These are phyloP conservation scores for Lachnellula arida DNA, from an alignment of 2,329 filamentous ascomycete species.

Conservation along the genomic window DNA sequence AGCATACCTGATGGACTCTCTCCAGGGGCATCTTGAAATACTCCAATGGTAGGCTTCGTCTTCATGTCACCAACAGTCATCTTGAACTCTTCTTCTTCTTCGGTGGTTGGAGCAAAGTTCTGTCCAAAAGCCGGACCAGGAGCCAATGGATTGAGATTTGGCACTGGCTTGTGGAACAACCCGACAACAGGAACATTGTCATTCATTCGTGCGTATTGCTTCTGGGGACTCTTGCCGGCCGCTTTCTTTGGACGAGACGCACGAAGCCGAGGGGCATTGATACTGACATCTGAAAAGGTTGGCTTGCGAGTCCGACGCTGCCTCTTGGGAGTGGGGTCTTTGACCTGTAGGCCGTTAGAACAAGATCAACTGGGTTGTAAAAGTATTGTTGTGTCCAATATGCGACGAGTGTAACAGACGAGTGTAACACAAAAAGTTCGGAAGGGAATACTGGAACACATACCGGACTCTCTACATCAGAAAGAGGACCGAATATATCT, in stretches of 20 bases:
- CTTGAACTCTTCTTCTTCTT: slow-evolving; percentile 31
- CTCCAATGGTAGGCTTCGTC: slow-evolving; percentile 26
- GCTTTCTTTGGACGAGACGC: slow-evolving; percentile 14
- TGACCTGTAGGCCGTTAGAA: slow-evolving; percentile 15
- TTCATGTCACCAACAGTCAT: slow-evolving; percentile 25
- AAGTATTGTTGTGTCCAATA: not conserved
- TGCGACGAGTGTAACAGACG: not conserved
- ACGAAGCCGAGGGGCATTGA: slow-evolving; percentile 24
- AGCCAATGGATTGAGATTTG: slow-evolving; percentile 23
- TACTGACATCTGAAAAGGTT: slow-evolving; percentile 19
- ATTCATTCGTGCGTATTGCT: slow-evolving; percentile 11
- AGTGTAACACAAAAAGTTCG: too few species aligned
- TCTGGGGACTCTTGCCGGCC: slow-evolving; percentile 12
- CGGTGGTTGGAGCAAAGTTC: slow-evolving; percentile 21
- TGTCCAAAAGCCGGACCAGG: slow-evolving; percentile 9
- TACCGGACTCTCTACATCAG: slow-evolving; percentile 48
- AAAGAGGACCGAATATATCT: slow-evolving; percentile 57
- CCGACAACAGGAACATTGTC: slow-evolving; percentile 3
- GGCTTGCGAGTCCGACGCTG: slow-evolving; percentile 23
- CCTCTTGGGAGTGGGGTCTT: slow-evolving; percentile 26
- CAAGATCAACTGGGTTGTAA: not conserved
- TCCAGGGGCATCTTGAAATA: slow-evolving; percentile 29
- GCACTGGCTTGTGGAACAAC: slow-evolving; percentile 10
- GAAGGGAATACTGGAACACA: slow-evolving; percentile 24
- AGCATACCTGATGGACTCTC: slow-evolving; percentile 26